Conservation (phyloP, 371 early-diverging fungal species). For the Polyrhizophydium stewartii region DNA sequence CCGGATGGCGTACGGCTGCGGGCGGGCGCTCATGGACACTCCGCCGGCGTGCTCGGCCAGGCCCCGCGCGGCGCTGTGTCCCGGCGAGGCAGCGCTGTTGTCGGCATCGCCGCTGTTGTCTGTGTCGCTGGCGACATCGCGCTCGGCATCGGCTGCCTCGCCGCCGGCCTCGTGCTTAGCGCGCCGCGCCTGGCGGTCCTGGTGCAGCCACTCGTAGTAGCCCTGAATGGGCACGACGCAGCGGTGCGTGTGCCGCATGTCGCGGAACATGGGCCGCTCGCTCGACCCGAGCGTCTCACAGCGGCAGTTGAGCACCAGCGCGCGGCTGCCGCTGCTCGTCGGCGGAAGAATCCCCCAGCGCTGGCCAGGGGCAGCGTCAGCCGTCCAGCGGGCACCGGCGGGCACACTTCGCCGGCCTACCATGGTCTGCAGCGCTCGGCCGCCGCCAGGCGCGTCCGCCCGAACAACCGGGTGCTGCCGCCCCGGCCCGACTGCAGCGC, state of each 20-base stretch:
- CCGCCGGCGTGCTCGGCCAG: too few relatives aligned
- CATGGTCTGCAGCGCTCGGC: background rate
- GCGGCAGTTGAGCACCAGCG: conserved; percentile 2
- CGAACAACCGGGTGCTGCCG: background rate
- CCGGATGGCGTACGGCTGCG: background rate
- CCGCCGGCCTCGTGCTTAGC: background rate
- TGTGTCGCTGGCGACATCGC: too few relatives aligned
- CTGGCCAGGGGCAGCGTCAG: background rate
- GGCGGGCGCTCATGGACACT: too few relatives aligned
- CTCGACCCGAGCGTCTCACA: background rate
- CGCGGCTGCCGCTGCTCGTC: background rate
- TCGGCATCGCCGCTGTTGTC: too few relatives aligned
- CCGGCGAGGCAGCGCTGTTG: too few relatives aligned
- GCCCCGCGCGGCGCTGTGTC: too few relatives aligned
- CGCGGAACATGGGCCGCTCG: conserved; percentile 1
- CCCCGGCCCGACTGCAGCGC: background rate
- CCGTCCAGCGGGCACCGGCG: too few relatives aligned
- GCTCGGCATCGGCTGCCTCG: too few relatives aligned
- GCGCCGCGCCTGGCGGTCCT: background rate
- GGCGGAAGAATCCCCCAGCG: background rate
- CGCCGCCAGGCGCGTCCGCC: background rate
- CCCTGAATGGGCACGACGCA: conserved; percentile 1
- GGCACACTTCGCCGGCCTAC: background rate
- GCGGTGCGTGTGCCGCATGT: background rate
- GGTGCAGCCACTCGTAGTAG: conserved; percentile 3